These are phyloP conservation scores for Emiliania huxleyi DNA, from an alignment of 78 protist genomes.

Conservation along the genomic window DNA sequence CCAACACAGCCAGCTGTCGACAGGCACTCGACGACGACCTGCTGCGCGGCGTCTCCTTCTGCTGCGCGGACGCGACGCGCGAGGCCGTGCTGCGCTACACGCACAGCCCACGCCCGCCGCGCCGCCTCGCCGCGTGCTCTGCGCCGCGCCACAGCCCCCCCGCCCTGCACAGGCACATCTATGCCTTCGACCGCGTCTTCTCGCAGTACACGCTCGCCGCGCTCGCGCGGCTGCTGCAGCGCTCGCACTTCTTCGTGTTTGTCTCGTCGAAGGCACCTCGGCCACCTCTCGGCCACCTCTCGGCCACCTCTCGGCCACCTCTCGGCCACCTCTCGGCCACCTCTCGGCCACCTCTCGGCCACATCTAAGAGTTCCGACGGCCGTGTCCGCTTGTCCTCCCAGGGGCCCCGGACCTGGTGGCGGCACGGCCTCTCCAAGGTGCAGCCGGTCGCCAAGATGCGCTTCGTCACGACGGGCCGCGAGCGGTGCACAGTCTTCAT, in stretches of 20 bases:
- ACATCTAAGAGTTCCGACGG: no score
- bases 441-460: neutral
- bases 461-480: neutral
- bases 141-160: no score
- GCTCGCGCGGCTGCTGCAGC: neutral
- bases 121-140: no score
- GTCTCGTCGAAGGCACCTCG: neutral
- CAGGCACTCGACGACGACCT: conserved; percentile 4
- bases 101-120: no score
- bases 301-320: no score
- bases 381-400: no score
- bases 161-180: no score
- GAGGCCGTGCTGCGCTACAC: neutral
- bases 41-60: neutral
- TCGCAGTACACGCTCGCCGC: neutral
- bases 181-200: conserved; percentile 23
- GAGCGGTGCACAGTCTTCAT: neutral
- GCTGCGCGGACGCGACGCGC: neutral
- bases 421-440: neutral
- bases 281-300: no score
- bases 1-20: no score
- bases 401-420: neutral
- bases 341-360: no score
- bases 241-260: neutral
- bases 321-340: no score